A percentile compares a stretch with the other conserved stretches of the same genome.
These are phyloP conservation scores for Catunica adiposa DNA, from an alignment of 2,329 filamentous ascomycete genomes.

Conservation along the genomic window DNA sequence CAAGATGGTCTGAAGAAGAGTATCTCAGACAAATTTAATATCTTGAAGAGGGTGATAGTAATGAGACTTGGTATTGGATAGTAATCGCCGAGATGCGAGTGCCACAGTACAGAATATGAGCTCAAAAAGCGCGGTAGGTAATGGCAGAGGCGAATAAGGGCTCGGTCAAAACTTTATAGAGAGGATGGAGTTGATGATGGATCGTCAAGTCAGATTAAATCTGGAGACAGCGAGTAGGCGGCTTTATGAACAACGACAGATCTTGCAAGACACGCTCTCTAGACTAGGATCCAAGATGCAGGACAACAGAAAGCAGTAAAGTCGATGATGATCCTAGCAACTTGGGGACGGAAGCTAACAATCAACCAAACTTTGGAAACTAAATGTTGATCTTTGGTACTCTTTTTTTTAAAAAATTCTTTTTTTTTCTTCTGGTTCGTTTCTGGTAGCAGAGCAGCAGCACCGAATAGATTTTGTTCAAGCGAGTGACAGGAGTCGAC, in stretches of 20 bases:
- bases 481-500: constrained; percentile 62
- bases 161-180: background rate
- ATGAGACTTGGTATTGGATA: background rate
- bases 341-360: background rate
- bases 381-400: background rate
- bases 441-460: background rate
- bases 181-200: background rate
- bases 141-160: too few relatives aligned
- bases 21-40: background rate
- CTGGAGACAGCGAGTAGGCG: background rate
- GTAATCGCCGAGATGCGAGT: background rate
- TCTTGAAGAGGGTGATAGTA: background rate
- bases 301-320: background rate
- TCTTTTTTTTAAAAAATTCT: background rate
- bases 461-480: constrained; percentile 21
- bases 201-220: background rate
- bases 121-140: too few relatives aligned
- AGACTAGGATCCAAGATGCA: background rate
- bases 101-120: too few relatives aligned
- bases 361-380: background rate
- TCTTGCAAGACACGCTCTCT: background rate
- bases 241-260: background rate
- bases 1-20: background rate
- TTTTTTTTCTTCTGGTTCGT: background rate
- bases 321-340: background rate